These are phyloP conservation scores for Thoreauomyces humboldtii DNA, from an alignment of 192 early-diverging fungal genomes.

Conservation along the genomic window DNA sequence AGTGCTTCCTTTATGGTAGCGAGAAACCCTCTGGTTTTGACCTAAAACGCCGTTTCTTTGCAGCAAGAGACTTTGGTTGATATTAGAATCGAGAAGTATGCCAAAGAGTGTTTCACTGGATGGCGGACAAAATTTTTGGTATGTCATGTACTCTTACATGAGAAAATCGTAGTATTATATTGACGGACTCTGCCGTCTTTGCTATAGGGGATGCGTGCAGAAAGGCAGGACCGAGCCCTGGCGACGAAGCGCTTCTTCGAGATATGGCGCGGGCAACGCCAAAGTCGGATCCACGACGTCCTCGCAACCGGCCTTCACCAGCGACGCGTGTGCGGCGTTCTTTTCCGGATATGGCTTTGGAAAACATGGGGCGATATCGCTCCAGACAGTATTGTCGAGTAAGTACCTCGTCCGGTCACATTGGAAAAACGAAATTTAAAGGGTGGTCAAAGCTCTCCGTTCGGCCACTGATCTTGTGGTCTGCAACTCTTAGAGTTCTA, in stretches of 20 bases:
- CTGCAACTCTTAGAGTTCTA: no score
- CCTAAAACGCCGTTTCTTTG: background rate
- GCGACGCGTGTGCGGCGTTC: background rate
- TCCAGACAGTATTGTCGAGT: conserved; percentile 8
- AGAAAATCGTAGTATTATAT: no score
- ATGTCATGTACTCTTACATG: no score
- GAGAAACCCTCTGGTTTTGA: no score
- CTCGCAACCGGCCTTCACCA: background rate
- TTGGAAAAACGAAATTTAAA: no score
- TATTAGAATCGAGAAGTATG: background rate
- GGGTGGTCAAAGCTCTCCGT: no score
- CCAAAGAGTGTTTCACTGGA: background rate
- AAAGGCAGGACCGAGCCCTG: background rate
- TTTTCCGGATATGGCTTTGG: conserved; percentile 12
- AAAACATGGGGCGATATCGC: conserved; percentile 5
- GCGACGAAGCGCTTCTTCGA: background rate
- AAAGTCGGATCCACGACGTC: background rate
- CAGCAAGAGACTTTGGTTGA: background rate
- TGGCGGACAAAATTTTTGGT: background rate
- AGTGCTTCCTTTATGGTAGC: background rate
- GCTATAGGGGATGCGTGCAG: conserved; percentile 6
- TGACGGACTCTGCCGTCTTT: no score
- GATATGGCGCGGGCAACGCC: background rate
- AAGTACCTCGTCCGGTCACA: no score
- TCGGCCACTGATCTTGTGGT: no score